These are phyloP conservation scores for Xylaria telfairii DNA, from an alignment of 495 filamentous ascomycete species.

Conservation along the genomic window DNA sequence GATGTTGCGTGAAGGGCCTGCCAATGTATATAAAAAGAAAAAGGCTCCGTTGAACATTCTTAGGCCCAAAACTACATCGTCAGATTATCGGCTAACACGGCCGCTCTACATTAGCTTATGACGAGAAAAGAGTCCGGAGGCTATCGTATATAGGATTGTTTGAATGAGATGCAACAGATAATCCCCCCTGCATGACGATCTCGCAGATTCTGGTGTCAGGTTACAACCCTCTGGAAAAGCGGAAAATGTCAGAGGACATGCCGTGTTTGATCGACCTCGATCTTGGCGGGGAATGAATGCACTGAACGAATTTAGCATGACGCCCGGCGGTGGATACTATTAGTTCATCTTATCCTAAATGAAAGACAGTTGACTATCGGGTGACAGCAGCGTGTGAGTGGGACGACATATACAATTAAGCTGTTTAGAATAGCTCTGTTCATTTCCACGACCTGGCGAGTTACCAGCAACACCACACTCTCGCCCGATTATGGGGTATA, in stretches of 20 bases:
- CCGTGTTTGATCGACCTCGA: slow-evolving; percentile 17
- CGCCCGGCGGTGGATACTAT: not conserved
- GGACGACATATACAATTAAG: not conserved
- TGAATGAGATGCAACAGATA: not conserved
- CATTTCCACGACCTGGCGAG: not conserved
- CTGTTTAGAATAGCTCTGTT: not conserved
- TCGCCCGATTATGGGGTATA: not conserved
- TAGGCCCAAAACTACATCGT: not conserved
- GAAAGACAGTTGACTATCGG: not conserved
- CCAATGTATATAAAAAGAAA: not conserved
- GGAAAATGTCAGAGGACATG: slow-evolving; percentile 9
- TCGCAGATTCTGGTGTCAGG: slow-evolving; percentile 33
- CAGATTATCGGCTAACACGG: not conserved
- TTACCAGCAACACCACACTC: not conserved
- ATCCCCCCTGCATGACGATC: slow-evolving; percentile 33
- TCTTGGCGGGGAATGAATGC: not conserved
- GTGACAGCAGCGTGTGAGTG: not conserved
- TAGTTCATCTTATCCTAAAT: not conserved
- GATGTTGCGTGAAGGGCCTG: not conserved
- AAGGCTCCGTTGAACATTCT: not conserved
- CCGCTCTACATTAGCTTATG: not conserved
- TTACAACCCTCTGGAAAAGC: slow-evolving; percentile 18
- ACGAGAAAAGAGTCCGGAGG: not conserved
- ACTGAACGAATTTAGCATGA: not conserved
- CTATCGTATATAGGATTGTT: slow-evolving; percentile 1